Percentiles rank a stretch among this genome's conserved stretches.
These are phyloP conservation scores for Termitomyces sp. DNA, from an alignment of 1,284 basidiomycete species.

Conservation along the genomic window DNA sequence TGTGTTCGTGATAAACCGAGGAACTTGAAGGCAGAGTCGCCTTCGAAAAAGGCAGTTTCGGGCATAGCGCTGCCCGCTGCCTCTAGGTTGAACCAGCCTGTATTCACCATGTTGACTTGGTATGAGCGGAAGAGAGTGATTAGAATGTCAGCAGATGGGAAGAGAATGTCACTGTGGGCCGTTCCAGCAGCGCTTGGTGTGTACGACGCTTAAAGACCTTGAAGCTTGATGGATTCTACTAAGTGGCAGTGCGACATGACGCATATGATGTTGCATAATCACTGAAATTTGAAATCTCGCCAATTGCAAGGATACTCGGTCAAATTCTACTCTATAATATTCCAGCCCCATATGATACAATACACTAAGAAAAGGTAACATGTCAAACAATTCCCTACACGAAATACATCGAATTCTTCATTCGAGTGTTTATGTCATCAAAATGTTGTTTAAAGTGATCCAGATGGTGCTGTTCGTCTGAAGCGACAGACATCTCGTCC, in stretches of 20 bases:
- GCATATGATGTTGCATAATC: constrained; percentile 17
- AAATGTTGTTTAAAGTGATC: constrained; percentile 22
- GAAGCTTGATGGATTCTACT: not conserved
- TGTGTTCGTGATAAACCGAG: constrained; percentile 75
- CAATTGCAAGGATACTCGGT: too few relatives aligned
- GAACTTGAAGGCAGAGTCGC: constrained; percentile 78
- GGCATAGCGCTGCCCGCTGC: constrained; percentile 52
- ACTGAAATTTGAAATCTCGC: not conserved
- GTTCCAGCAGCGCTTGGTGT: constrained; percentile 16
- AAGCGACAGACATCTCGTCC: constrained; percentile 19
- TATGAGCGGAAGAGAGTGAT: not conserved
- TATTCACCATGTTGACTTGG: constrained; percentile 34
- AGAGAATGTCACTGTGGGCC: constrained; percentile 7
- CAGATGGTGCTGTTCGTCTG: constrained; percentile 17
- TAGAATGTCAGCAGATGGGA: not conserved
- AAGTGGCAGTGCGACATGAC: not conserved
- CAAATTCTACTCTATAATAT: not conserved
- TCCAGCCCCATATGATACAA: not conserved
- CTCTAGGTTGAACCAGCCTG: constrained; percentile 73
- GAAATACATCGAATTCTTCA: constrained; percentile 21
- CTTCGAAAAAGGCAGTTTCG: constrained; percentile 74
- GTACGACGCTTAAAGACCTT: not conserved
- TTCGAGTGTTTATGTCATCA: constrained; percentile 12
- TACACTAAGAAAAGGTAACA: not conserved
- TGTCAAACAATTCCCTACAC: constrained; percentile 6